Conservation (phyloP, 805 yeast genomes). For the Komagataella mondaviorum region DNA sequence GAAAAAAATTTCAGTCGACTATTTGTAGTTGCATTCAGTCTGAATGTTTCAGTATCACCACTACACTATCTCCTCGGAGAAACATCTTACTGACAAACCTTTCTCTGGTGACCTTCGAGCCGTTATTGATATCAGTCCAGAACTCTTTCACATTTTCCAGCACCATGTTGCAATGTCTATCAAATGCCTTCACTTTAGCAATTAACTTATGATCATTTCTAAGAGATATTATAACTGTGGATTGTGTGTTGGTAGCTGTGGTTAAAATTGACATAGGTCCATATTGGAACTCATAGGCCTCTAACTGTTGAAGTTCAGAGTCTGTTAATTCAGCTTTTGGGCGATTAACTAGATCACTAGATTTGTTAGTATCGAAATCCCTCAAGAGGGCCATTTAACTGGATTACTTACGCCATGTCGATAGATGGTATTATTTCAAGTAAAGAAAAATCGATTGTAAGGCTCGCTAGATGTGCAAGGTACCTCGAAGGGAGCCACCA, state of each 20-base stretch:
- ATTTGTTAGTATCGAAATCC: constrained; percentile 1
- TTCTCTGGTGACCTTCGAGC: constrained; percentile 39
- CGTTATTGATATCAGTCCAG: constrained; percentile 39
- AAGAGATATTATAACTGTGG: constrained; percentile 76
- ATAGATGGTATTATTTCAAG: neutral
- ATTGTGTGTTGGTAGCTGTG: constrained; percentile 59
- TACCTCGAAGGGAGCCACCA: neutral
- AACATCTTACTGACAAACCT: constrained; percentile 84
- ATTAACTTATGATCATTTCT: constrained; percentile 88
- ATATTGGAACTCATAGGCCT: constrained; percentile 77
- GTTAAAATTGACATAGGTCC: constrained; percentile 91
- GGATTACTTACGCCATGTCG: constrained; percentile 7
- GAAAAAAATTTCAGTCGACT: neutral
- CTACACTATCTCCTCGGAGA: constrained; percentile 90
- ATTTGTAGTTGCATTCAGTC: neutral
- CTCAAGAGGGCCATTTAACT: neutral
- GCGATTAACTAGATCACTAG: constrained; percentile 53
- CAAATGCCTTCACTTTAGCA: constrained; percentile 88
- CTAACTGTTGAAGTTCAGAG: constrained; percentile 65
- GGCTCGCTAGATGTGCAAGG: neutral
- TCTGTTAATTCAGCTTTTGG: constrained; percentile 74
- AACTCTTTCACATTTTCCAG: constrained; percentile 85
- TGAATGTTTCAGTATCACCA: constrained; percentile 41
- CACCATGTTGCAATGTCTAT: constrained; percentile 89
- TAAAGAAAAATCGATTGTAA: neutral